phyloP scores from a whole-genome alignment of 2,329 filamentous ascomycete species.

The Aaosphaeria pasadenensis region DNA sequence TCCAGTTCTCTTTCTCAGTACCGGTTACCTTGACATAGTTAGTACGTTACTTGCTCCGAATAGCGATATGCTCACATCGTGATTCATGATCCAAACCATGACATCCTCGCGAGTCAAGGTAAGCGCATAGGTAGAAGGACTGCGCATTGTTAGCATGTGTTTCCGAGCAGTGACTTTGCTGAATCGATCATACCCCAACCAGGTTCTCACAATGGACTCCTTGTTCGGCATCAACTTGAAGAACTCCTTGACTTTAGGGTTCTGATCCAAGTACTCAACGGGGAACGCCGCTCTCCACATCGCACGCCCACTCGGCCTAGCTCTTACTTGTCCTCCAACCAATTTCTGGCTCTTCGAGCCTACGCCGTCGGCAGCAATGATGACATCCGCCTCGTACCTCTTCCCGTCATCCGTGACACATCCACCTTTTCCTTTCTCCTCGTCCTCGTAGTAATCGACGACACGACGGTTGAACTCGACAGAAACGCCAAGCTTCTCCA shows the following conservation, averaged over 20 bases:
- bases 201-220: conserved; percentile 47
- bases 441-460: conserved; percentile 46
- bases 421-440: conserved; percentile 33
- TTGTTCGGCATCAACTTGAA: conserved; percentile 43
- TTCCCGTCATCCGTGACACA: conserved; percentile 39
- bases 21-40: conserved; percentile 36
- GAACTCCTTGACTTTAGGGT: conserved; percentile 46
- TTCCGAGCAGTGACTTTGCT: background rate
- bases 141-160: conserved; percentile 8
- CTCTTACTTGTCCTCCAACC: conserved; percentile 44
- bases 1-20: conserved; percentile 46
- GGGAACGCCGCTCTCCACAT: conserved; percentile 43
- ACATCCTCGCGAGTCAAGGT: conserved; percentile 46
- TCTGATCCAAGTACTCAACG: conserved; percentile 43
- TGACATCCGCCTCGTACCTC: conserved; percentile 41
- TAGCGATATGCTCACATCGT: conserved; percentile 34
- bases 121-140: conserved; percentile 43
- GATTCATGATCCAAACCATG: conserved; percentile 52
- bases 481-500: conserved; percentile 44
- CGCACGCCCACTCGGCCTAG: conserved; percentile 36
- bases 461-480: conserved; percentile 43
- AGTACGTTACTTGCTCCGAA: conserved; percentile 3
- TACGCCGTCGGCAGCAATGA: conserved; percentile 42
- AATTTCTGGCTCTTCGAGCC: conserved; percentile 46
- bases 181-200: conserved; percentile 33